Conservation (phyloP, 257 asterid genomes). For the Plantago ovata region DNA sequence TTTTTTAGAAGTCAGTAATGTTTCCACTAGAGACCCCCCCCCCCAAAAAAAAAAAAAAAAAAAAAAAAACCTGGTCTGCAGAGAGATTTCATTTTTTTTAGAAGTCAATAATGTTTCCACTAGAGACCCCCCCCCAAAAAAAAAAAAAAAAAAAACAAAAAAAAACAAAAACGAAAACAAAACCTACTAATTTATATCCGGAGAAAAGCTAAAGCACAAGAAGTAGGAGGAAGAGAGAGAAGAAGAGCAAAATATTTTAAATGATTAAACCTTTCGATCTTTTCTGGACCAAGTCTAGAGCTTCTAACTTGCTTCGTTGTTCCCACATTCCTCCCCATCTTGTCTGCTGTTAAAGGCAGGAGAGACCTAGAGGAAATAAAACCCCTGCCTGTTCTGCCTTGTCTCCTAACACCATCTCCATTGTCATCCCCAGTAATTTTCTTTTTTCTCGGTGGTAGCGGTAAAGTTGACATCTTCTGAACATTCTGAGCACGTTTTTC, state of each 20-base stretch:
- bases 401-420: constrained; percentile 75
- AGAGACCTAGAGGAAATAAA: constrained; percentile 64
- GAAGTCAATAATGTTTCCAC: too few species aligned
- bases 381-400: constrained; percentile 84
- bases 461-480: constrained; percentile 75
- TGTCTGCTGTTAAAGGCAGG: constrained; percentile 63
- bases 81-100: too few species aligned
- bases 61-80: too few species aligned
- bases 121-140: too few species aligned
- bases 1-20: constrained; percentile 25
- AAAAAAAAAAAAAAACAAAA: too few species aligned
- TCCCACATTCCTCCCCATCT: constrained; percentile 66
- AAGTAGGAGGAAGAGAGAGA: constrained; percentile 5
- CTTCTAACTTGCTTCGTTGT: constrained; percentile 83
- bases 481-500: constrained; percentile 63
- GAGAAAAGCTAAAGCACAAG: constrained; percentile 9
- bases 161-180: too few species aligned
- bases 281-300: constrained; percentile 72
- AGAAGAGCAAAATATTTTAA: constrained; percentile 1
- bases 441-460: constrained; percentile 77
- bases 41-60: too few species aligned
- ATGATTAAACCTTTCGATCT: constrained; percentile 63
- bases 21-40: constrained; percentile 8
- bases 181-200: constrained; percentile 11
- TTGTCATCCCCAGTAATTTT: constrained; percentile 53